Evolutionary conservation across 345 rosid genomes (phyloP).

Genomic region (Populus davidiana): DNA sequence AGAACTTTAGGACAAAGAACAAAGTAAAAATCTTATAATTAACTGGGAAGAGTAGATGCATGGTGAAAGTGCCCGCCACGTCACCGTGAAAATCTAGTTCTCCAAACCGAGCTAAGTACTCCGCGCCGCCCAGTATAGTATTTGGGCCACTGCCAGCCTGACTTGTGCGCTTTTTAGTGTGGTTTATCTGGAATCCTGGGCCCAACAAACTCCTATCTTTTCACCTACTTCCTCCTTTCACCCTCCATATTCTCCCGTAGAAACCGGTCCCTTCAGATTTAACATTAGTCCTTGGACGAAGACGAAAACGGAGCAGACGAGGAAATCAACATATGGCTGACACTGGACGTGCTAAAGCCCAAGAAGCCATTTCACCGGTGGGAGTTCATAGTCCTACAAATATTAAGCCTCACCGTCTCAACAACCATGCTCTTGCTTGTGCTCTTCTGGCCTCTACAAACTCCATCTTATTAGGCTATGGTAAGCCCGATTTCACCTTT

Average conservation of each 20-base stretch:
- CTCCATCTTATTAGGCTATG: constrained; percentile 30
- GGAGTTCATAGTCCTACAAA: not conserved
- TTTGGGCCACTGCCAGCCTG: not conserved
- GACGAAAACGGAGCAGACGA: not conserved
- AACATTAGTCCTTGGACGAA: not conserved
- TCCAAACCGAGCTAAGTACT: too few relatives aligned
- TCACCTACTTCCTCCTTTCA: not conserved
- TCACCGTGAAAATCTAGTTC: too few relatives aligned
- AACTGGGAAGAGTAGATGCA: too few relatives aligned
- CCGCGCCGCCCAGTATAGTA: not conserved
- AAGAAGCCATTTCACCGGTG: not conserved
- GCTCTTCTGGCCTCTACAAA: constrained; percentile 23
- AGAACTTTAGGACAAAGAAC: too few relatives aligned
- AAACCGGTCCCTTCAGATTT: not conserved
- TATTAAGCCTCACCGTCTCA: constrained; percentile 1
- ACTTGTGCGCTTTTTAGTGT: not conserved
- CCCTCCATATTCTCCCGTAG: not conserved
- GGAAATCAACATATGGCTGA: not conserved
- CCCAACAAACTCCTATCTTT: not conserved
- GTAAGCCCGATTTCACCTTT: not conserved
- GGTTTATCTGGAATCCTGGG: not conserved
- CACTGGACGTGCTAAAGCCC: not conserved
- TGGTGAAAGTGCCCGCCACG: too few relatives aligned
- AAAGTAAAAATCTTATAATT: too few relatives aligned
- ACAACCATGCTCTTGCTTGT: constrained; percentile 18